Evolutionary conservation across 345 rosid genomes (phyloP).

Genomic region (Balakata baccata): DNA sequence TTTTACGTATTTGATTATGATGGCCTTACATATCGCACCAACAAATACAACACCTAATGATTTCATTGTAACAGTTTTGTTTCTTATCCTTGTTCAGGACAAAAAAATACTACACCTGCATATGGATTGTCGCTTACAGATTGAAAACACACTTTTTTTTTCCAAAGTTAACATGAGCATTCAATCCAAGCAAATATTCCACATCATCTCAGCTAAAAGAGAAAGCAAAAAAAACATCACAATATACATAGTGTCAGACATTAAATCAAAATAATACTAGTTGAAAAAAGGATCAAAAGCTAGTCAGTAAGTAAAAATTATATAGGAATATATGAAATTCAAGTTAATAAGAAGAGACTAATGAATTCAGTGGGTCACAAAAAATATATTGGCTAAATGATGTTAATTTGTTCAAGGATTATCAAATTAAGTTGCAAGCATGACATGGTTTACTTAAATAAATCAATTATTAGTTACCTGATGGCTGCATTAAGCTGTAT

Average conservation of each 20-base stretch:
- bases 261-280: neutral
- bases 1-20: constrained; percentile 3
- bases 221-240: too few relatives aligned
- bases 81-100: too few relatives aligned
- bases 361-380: neutral
- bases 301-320: too few relatives aligned
- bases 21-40: neutral
- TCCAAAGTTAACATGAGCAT: too few relatives aligned
- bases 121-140: too few relatives aligned
- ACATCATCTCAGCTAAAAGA: neutral
- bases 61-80: too few relatives aligned
- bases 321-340: neutral
- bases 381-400: neutral
- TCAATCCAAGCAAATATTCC: neutral
- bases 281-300: too few relatives aligned
- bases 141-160: too few relatives aligned
- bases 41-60: neutral
- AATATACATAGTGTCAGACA: neutral
- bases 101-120: too few relatives aligned
- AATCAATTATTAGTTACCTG: too few relatives aligned
- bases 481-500: too few relatives aligned
- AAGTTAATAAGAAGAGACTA: neutral
- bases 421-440: constrained; percentile 12
- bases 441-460: too few relatives aligned
- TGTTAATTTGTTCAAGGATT: neutral